Conservation (phyloP, 192 early-diverging fungal genomes). For the Funneliformis mosseae region DNA sequence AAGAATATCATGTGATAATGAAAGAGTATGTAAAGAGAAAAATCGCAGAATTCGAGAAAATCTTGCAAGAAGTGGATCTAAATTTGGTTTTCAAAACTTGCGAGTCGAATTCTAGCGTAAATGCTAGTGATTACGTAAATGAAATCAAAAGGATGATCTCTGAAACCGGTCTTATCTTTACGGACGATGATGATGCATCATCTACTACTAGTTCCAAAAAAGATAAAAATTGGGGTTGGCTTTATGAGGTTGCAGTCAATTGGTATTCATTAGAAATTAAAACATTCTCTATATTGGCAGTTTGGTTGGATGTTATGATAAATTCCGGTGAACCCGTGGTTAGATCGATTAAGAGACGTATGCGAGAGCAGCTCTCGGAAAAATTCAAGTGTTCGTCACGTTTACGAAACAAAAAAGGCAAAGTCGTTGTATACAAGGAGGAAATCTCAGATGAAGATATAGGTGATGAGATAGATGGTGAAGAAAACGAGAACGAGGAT, state of each 20-base stretch:
- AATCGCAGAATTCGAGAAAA: neutral
- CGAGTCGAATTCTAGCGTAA: neutral
- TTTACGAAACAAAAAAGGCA: neutral
- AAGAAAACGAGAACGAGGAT: neutral
- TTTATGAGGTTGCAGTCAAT: neutral
- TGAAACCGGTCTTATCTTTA: neutral
- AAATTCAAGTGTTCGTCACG: neutral
- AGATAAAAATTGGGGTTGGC: neutral
- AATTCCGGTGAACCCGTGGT: neutral
- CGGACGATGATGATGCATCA: neutral
- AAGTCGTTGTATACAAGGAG: neutral
- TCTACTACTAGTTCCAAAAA: neutral
- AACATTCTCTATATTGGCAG: neutral
- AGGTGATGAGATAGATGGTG: too few relatives aligned
- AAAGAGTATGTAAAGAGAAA: neutral
- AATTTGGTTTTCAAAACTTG: neutral
- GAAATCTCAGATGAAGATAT: neutral
- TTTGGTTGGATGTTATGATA: slow-evolving; percentile 1
- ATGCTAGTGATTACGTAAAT: neutral
- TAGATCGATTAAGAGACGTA: neutral
- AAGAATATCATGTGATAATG: neutral
- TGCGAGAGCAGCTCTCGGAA: neutral
- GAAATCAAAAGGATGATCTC: neutral
- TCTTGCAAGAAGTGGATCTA: neutral
- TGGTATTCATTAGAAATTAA: slow-evolving; percentile 1